Percentiles rank a stretch among this genome's conserved stretches.
Evolutionary conservation across 495 filamentous ascomycete genomes (phyloP).

Genomic region (Aspergillus kassunensis): DNA sequence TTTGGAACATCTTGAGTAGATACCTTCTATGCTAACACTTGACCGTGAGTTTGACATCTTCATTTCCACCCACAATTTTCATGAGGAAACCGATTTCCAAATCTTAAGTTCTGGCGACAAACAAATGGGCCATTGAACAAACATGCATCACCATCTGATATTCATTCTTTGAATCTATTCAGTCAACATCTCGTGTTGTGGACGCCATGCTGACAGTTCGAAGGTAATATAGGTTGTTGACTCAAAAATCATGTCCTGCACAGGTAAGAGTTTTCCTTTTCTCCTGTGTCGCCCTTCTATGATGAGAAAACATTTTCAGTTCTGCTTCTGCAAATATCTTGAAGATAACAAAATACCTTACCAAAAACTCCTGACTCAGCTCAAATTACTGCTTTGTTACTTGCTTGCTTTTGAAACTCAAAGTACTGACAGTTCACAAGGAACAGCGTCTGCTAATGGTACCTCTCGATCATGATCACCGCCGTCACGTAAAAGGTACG

Average conservation of each 20-base stretch:
- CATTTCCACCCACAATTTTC: too few relatives aligned
- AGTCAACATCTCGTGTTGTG: background rate
- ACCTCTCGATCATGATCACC: background rate
- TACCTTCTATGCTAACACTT: slow-evolving; percentile 13
- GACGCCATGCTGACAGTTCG: slow-evolving; percentile 11
- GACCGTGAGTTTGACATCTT: slow-evolving; percentile 28
- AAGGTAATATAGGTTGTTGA: slow-evolving; percentile 2
- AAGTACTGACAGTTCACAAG: slow-evolving; percentile 14
- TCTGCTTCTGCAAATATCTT: slow-evolving; percentile 87
- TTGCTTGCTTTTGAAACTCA: background rate
- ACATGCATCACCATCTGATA: slow-evolving; percentile 99
- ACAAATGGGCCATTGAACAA: slow-evolving; percentile 79
- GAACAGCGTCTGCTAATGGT: slow-evolving; percentile 13
- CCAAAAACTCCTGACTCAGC: slow-evolving; percentile 63
- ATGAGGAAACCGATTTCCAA: slow-evolving; percentile 63
- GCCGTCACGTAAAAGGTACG: slow-evolving; percentile 7
- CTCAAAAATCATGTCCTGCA: background rate
- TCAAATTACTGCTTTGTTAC: slow-evolving; percentile 12
- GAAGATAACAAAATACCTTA: slow-evolving; percentile 75
- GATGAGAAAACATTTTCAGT: slow-evolving; percentile 84
- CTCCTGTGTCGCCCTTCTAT: slow-evolving; percentile 35
- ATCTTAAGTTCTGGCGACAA: slow-evolving; percentile 68
- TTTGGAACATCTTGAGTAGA: slow-evolving; percentile 2
- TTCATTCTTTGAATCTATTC: slow-evolving; percentile 18
- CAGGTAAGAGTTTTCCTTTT: slow-evolving; percentile 16